Evolutionary conservation across 495 filamentous ascomycete genomes (phyloP).

Genomic region (Stereocaulon alpinum): DNA sequence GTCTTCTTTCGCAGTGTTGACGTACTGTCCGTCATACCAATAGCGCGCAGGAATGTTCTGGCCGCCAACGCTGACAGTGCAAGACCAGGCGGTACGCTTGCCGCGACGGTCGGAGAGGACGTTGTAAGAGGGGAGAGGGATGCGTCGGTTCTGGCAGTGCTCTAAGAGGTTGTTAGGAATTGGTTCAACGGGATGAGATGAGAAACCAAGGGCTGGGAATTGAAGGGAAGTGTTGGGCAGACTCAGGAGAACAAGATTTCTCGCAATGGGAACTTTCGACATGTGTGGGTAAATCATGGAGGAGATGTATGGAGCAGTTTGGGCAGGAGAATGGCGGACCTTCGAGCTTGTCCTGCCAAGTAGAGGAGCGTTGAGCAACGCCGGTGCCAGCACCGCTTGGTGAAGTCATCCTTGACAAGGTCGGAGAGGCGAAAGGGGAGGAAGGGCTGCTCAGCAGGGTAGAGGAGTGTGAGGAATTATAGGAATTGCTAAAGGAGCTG

Average conservation of each 20-base stretch:
- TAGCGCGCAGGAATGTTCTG: slow-evolving; percentile 54
- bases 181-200: background rate
- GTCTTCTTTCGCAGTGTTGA: slow-evolving; percentile 84
- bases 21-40: slow-evolving; percentile 83
- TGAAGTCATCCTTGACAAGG: slow-evolving; percentile 27
- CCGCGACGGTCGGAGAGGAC: slow-evolving; percentile 74
- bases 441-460: slow-evolving; percentile 15
- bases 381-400: slow-evolving; percentile 4
- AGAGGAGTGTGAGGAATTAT: slow-evolving; percentile 8
- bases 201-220: background rate
- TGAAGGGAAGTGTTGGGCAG: too few species aligned
- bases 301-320: slow-evolving; percentile 3
- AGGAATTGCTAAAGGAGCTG: slow-evolving; percentile 5
- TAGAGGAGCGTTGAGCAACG: slow-evolving; percentile 23
- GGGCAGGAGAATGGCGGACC: slow-evolving; percentile 30
- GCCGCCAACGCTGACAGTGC: slow-evolving; percentile 46
- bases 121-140: slow-evolving; percentile 51
- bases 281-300: background rate
- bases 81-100: slow-evolving; percentile 86
- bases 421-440: slow-evolving; percentile 10
- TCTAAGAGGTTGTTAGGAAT: slow-evolving; percentile 36
- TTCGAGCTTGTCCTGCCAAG: slow-evolving; percentile 45
- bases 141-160: slow-evolving; percentile 46
- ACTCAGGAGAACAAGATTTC: too few species aligned
- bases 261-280: background rate